These are phyloP conservation scores for Crithidia mellificae DNA, from an alignment of 208 protist species.

Conservation along the genomic window DNA sequence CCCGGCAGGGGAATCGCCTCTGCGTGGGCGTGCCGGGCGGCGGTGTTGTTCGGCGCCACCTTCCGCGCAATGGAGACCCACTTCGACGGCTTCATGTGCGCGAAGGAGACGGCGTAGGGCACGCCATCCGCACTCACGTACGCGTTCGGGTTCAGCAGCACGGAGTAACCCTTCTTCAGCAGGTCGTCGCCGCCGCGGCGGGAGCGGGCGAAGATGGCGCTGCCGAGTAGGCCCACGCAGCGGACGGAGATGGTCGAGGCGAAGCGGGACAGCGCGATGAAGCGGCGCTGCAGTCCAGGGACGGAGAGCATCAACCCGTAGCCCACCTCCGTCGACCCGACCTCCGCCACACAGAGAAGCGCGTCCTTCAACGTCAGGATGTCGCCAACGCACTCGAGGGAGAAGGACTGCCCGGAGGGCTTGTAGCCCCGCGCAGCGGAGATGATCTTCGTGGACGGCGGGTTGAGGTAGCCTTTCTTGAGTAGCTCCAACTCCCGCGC, in stretches of 20 bases:
- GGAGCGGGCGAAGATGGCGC: constrained; percentile 61
- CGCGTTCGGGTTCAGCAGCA: constrained; percentile 70
- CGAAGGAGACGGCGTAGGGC: constrained; percentile 84
- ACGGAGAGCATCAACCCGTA: constrained; percentile 56
- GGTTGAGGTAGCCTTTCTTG: constrained; percentile 42
- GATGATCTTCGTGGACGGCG: constrained; percentile 46
- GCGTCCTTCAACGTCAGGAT: constrained; percentile 70
- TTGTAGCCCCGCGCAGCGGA: constrained; percentile 78
- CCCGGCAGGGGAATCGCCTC: constrained; percentile 23
- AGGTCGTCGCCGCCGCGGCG: constrained; percentile 49
- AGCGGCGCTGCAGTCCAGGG: constrained; percentile 54
- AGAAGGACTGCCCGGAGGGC: constrained; percentile 47
- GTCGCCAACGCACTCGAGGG: constrained; percentile 69
- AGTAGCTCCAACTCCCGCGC: constrained; percentile 35
- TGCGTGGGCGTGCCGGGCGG: constrained; percentile 51
- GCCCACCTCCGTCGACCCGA: constrained; percentile 73
- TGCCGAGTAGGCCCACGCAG: constrained; percentile 52
- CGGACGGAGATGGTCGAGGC: constrained; percentile 71
- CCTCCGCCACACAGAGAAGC: constrained; percentile 73
- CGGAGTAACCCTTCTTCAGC: constrained; percentile 41
- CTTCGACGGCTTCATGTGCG: constrained; percentile 60
- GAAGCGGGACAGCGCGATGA: constrained; percentile 71
- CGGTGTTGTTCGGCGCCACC: constrained; percentile 37
- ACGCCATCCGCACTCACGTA: constrained; percentile 86
- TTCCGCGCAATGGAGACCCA: constrained; percentile 60